These are phyloP conservation scores for Ustanciosporium gigantosporum DNA, from an alignment of 1,284 basidiomycete species.

Conservation along the genomic window DNA sequence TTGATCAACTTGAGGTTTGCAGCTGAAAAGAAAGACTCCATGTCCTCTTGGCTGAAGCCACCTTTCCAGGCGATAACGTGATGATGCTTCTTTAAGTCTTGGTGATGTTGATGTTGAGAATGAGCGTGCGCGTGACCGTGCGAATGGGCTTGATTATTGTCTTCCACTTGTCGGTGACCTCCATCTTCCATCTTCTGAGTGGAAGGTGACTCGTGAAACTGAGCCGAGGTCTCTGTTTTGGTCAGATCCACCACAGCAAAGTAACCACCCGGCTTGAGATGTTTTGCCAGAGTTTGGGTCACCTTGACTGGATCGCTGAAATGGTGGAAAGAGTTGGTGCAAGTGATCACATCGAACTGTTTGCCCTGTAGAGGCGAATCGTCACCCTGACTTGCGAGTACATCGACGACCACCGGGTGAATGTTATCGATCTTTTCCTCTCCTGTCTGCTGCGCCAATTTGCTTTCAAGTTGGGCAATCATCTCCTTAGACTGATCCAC, in stretches of 20 bases:
- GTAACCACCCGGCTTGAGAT: conserved; percentile 28
- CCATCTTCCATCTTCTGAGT: conserved; percentile 10
- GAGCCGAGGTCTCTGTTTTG: conserved; percentile 9
- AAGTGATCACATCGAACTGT: conserved; percentile 31
- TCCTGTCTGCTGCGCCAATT: conserved; percentile 16
- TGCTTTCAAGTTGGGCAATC: conserved; percentile 24
- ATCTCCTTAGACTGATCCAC: conserved; percentile 32
- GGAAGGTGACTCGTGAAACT: conserved; percentile 11
- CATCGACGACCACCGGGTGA: not conserved
- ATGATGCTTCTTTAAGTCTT: not conserved
- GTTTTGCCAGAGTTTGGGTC: conserved; percentile 14
- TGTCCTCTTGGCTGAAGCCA: conserved; percentile 23
- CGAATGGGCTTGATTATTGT: conserved; percentile 4
- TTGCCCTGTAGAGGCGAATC: conserved; percentile 3
- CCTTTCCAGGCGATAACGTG: conserved; percentile 38
- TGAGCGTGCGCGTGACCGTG: conserved; percentile 1
- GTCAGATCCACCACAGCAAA: conserved; percentile 29
- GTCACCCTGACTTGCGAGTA: not conserved
- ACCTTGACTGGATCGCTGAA: conserved; percentile 22
- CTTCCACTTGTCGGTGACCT: conserved; percentile 17
- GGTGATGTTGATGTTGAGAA: conserved; percentile 2
- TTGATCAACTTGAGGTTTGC: conserved; percentile 24
- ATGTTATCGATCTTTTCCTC: conserved; percentile 6
- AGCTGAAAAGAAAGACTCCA: conserved; percentile 22
- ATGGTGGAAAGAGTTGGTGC: conserved; percentile 41